phyloP scores from a whole-genome alignment of 2,329 filamentous ascomycete genomes.

The Diplodia corticola region DNA sequence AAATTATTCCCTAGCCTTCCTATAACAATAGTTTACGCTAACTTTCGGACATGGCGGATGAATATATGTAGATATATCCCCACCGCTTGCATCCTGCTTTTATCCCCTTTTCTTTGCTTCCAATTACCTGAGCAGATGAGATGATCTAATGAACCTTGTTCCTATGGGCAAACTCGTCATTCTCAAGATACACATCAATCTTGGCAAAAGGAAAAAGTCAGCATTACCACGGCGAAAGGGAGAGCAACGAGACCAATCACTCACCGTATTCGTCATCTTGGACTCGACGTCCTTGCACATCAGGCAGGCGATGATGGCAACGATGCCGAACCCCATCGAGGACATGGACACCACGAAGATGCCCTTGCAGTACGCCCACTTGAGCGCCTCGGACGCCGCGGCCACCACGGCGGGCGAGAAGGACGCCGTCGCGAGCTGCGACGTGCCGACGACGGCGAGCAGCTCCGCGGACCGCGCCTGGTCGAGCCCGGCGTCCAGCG shows the following conservation, averaged over 20 bases:
- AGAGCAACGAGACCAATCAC: neutral
- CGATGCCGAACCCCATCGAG: constrained; percentile 28
- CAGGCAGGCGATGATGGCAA: constrained; percentile 29
- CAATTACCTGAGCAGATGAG: neutral
- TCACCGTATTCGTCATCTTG: constrained; percentile 7
- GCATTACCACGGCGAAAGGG: no score
- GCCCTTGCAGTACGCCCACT: constrained; percentile 27
- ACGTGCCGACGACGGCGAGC: neutral
- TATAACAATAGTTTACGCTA: no score
- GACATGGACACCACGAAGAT: constrained; percentile 27
- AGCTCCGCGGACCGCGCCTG: neutral
- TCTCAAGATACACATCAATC: constrained; percentile 14
- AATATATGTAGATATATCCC: no score
- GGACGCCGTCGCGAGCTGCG: neutral
- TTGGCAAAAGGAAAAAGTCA: neutral
- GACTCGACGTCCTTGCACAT: constrained; percentile 22
- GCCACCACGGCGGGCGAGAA: constrained; percentile 26
- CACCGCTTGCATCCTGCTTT: neutral
- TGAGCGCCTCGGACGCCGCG: constrained; percentile 29
- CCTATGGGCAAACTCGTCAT: constrained; percentile 2
- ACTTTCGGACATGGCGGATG: no score
- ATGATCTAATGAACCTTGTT: neutral
- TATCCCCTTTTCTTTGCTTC: neutral
- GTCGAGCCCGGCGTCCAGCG: constrained; percentile 27
- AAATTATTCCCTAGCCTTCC: no score